Conservation (phyloP, 208 protist genomes). For the Porcisia hertigi region DNA sequence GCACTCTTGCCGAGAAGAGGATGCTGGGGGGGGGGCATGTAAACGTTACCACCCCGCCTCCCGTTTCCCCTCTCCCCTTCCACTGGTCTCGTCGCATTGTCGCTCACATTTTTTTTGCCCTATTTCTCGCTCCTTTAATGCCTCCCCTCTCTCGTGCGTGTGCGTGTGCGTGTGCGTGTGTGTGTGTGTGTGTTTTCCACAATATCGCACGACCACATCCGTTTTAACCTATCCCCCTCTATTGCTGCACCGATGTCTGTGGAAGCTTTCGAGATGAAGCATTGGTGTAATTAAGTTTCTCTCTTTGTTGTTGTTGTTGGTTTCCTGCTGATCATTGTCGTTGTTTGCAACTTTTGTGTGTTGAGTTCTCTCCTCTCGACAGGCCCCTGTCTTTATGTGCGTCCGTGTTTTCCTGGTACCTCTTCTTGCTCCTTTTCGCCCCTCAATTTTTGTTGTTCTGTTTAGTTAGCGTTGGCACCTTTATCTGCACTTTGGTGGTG, state of each 20-base stretch:
- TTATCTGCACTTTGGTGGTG: background rate
- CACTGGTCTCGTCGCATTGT: background rate
- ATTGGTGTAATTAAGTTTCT: background rate
- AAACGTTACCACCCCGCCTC: background rate
- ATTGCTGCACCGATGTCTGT: background rate
- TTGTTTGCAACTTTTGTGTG: background rate
- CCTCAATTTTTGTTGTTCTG: background rate
- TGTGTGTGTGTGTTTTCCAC: background rate
- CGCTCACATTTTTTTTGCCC: background rate
- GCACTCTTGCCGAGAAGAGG: background rate
- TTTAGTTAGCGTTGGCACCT: background rate
- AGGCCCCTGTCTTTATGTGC: background rate
- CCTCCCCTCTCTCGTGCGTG: background rate
- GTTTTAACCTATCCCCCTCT: background rate
- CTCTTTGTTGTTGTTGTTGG: background rate
- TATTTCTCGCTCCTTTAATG: no score
- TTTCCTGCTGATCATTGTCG: conserved; percentile 5
- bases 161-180: background rate
- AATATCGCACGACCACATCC: background rate
- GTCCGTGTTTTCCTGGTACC: background rate
- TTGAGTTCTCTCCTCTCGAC: background rate
- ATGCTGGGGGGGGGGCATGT: background rate
- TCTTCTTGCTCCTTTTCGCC: background rate
- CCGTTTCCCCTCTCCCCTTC: background rate
- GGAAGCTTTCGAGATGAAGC: background rate